Evolutionary conservation across 2,329 filamentous ascomycete genomes (phyloP).

Genomic region (Colletotrichum nymphaeae): DNA sequence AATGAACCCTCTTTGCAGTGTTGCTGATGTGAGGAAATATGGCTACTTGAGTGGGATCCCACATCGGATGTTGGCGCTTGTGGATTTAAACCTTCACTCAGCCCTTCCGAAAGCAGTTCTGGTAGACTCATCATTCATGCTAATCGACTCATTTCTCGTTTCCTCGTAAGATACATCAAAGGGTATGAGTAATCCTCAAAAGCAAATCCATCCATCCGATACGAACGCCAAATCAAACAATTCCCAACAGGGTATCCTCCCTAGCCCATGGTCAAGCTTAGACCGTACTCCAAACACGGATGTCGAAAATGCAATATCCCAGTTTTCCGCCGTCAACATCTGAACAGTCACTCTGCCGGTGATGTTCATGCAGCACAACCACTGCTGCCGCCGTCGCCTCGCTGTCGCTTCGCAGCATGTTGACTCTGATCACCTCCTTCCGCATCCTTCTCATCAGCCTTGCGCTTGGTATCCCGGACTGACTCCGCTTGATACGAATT

Average conservation of each 20-base stretch:
- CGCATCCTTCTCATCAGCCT: not conserved
- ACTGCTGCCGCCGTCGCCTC: not conserved
- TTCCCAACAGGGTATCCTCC: not conserved
- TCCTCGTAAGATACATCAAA: not conserved
- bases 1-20: not conserved
- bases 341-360: not conserved
- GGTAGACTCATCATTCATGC: not conserved
- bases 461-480: not conserved
- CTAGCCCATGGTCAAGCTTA: not conserved
- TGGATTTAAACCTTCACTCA: not conserved
- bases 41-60: not conserved
- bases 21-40: not conserved
- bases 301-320: not conserved
- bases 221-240: not conserved
- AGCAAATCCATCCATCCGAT: not conserved
- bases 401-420: not conserved
- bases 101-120: not conserved
- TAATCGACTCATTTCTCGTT: not conserved
- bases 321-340: not conserved
- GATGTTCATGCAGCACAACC: not conserved
- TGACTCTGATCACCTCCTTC: not conserved
- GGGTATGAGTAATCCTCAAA: not conserved
- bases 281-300: not conserved
- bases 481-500: not conserved
- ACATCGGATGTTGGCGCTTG: not conserved